Evolutionary conservation across 306 rosid genomes (phyloP).

Genomic region (Lotus japonicus): DNA sequence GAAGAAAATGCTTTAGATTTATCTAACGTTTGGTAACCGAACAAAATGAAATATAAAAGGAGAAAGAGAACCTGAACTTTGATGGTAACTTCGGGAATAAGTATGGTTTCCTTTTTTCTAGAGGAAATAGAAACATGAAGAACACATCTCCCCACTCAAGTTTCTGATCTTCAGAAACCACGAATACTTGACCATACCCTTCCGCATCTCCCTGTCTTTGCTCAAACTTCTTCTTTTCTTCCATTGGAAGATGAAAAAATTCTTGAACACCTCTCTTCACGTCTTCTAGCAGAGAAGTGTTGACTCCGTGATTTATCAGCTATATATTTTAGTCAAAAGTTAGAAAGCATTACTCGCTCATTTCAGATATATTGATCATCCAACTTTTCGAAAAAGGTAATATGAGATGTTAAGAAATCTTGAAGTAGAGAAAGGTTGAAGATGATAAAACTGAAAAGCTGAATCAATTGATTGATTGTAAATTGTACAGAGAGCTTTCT

Average conservation of each 20-base stretch:
- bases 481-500: too few relatives aligned
- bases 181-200: conserved; percentile 43
- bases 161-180: conserved; percentile 43
- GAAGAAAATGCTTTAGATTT: too few relatives aligned
- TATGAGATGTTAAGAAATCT: too few relatives aligned
- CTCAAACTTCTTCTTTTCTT: conserved; percentile 39
- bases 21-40: too few relatives aligned
- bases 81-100: conserved; percentile 28
- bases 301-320: conserved; percentile 28
- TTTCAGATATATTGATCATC: too few relatives aligned
- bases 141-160: conserved; percentile 40
- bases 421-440: too few relatives aligned
- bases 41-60: too few relatives aligned
- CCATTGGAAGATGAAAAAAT: conserved; percentile 33
- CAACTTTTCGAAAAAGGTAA: too few relatives aligned
- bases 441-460: too few relatives aligned
- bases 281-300: conserved; percentile 25
- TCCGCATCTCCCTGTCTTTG: conserved; percentile 20
- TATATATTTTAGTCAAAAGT: too few relatives aligned
- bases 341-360: too few relatives aligned
- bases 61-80: conserved; percentile 22
- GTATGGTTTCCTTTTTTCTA: conserved; percentile 30
- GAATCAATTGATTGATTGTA: too few relatives aligned
- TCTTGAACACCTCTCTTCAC: conserved; percentile 30
- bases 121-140: conserved; percentile 15